Conservation (phyloP, 2,329 filamentous ascomycete genomes). For the Penicillium sp. region DNA sequence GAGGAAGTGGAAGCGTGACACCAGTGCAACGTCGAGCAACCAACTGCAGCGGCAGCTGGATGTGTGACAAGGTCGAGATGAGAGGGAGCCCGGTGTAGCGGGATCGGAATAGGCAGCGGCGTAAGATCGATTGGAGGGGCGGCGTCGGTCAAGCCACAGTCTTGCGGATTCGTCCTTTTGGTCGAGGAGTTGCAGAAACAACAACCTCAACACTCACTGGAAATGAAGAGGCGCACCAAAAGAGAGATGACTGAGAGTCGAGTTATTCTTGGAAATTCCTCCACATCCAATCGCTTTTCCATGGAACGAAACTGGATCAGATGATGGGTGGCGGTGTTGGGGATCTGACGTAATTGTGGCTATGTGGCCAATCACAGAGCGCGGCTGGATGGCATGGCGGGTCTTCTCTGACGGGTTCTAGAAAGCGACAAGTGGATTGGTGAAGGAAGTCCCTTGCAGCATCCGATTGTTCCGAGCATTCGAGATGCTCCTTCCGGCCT, state of each 20-base stretch:
- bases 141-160: conserved; percentile 10
- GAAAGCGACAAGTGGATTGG: not conserved
- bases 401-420: not conserved
- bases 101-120: conserved; percentile 21
- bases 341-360: conserved; percentile 21
- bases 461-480: too few species aligned
- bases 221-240: not conserved
- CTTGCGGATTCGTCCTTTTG: not conserved
- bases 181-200: not conserved
- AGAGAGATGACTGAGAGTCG: not conserved
- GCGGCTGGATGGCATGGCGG: not conserved
- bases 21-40: conserved; percentile 12
- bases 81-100: too few species aligned
- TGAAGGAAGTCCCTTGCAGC: too few species aligned
- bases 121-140: conserved; percentile 15
- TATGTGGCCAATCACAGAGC: conserved; percentile 2
- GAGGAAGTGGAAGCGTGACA: conserved; percentile 14
- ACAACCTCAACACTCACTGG: too few species aligned
- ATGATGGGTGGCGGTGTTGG: conserved; percentile 21
- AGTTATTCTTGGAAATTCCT: conserved; percentile 23
- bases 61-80: conserved; percentile 10
- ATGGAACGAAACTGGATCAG: conserved; percentile 17
- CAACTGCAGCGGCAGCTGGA: conserved; percentile 8
- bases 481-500: not conserved
- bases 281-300: conserved; percentile 15